phyloP scores from a whole-genome alignment of 495 filamentous ascomycete species.

The Podospora tetraspora region DNA sequence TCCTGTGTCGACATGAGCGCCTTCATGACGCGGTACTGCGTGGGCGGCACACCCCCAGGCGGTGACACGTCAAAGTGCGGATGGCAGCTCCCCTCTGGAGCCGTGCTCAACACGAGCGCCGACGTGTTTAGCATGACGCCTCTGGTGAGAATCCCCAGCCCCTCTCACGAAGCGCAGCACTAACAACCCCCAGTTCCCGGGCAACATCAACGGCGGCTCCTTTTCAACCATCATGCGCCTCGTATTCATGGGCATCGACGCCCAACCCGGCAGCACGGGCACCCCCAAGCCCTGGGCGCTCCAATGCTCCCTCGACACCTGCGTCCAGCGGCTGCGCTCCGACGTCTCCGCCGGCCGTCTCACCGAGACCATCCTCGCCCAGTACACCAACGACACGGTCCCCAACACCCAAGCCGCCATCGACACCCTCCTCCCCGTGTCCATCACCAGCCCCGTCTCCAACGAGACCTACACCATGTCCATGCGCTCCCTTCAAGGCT shows the following conservation, averaged over 20 bases:
- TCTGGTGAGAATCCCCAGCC: neutral
- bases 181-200: constrained; percentile 11
- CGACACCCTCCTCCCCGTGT: neutral
- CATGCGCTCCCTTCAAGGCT: constrained; percentile 14
- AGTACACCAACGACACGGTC: constrained; percentile 11
- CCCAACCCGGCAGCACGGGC: neutral
- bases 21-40: constrained; percentile 23
- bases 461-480: constrained; percentile 7
- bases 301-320: constrained; percentile 20
- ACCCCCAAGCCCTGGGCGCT: constrained; percentile 20
- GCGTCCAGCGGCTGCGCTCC: constrained; percentile 16
- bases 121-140: constrained; percentile 29
- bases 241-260: constrained; percentile 25
- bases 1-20: constrained; percentile 27
- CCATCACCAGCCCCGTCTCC: constrained; percentile 12
- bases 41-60: neutral
- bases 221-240: constrained; percentile 29
- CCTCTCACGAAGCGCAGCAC: neutral
- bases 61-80: constrained; percentile 10
- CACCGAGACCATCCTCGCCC: constrained; percentile 11
- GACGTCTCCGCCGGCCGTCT: constrained; percentile 16
- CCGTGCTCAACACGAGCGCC: constrained; percentile 11
- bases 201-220: constrained; percentile 13
- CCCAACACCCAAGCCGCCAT: constrained; percentile 1
- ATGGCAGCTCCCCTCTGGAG: constrained; percentile 24